Conservation (phyloP, 1,284 basidiomycete species). For the Sporisorium reilianum region DNA sequence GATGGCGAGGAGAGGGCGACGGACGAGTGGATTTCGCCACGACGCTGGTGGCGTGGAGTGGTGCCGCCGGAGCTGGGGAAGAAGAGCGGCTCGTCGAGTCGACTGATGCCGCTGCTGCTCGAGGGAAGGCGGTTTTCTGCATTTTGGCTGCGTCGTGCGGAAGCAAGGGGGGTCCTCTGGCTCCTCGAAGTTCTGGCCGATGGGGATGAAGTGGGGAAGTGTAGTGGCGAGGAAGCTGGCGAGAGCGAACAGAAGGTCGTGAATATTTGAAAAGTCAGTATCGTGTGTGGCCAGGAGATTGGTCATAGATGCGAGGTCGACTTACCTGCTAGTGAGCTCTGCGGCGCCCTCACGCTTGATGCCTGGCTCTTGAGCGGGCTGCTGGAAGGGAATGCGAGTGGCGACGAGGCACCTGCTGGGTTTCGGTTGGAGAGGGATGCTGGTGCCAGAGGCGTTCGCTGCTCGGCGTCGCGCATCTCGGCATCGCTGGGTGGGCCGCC, state of each 20-base stretch:
- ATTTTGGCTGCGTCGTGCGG: conserved; percentile 31
- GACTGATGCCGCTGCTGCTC: conserved; percentile 48
- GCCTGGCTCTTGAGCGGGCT: conserved; percentile 59
- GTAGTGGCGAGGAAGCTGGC: conserved; percentile 59
- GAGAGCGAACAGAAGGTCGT: not conserved
- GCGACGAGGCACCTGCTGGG: conserved; percentile 50
- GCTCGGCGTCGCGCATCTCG: conserved; percentile 49
- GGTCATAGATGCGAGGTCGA: not conserved
- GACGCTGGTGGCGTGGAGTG: conserved; percentile 59
- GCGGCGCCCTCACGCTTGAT: conserved; percentile 23
- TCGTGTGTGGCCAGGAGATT: not conserved
- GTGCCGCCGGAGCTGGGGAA: conserved; percentile 64
- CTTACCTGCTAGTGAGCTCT: conserved; percentile 48
- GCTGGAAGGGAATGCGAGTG: conserved; percentile 62
- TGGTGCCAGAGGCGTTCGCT: conserved; percentile 47
- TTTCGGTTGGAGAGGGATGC: conserved; percentile 37
- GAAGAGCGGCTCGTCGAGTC: conserved; percentile 62
- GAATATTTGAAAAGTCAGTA: conserved; percentile 1
- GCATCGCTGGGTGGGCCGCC: conserved; percentile 44
- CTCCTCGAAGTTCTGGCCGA: conserved; percentile 51
- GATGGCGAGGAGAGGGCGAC: conserved; percentile 57
- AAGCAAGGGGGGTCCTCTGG: conserved; percentile 40
- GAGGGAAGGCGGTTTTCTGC: conserved; percentile 49
- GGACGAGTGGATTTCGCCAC: conserved; percentile 66
- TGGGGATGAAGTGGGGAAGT: conserved; percentile 65